Evolutionary conservation across 2,329 filamentous ascomycete species (phyloP).

Genomic region (Talaromyces piceae): DNA sequence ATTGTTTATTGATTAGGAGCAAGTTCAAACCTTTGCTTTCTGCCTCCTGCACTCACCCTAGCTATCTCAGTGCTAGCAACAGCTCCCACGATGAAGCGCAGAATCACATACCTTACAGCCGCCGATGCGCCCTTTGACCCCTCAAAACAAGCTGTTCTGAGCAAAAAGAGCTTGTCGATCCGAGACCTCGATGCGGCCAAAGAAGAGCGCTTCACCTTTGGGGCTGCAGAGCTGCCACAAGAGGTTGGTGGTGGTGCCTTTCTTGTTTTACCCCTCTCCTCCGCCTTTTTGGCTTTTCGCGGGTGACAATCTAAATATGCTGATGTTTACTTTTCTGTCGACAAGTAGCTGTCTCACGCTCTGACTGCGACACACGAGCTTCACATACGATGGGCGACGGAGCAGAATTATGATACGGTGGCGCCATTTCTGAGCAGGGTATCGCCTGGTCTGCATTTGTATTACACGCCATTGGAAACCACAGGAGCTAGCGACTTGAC

Average conservation of each 20-base stretch:
- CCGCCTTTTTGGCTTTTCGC: no score
- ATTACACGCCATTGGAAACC: constrained; percentile 53
- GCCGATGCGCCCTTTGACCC: constrained; percentile 60
- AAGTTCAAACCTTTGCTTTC: not conserved
- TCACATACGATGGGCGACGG: constrained; percentile 70
- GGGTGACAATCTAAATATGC: constrained; percentile 1
- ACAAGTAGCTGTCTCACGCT: constrained; percentile 49
- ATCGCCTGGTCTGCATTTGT: constrained; percentile 74
- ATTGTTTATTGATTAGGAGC: not conserved
- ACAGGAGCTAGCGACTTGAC: constrained; percentile 25
- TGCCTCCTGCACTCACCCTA: not conserved
- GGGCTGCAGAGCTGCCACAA: constrained; percentile 63
- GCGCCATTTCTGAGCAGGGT: constrained; percentile 68
- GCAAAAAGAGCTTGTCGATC: constrained; percentile 48
- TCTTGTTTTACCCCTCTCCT: no score
- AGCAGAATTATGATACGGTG: constrained; percentile 49
- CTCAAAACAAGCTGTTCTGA: constrained; percentile 52
- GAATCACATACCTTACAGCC: constrained; percentile 67
- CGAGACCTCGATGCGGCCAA: constrained; percentile 58
- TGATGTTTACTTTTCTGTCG: not conserved
- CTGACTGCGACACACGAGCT: constrained; percentile 62
- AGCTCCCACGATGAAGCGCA: constrained; percentile 29
- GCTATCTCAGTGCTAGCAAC: not conserved
- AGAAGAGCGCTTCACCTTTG: constrained; percentile 71
- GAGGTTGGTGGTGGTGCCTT: constrained; percentile 40